A percentile compares a stretch with the other conserved stretches of the same genome.
phyloP scores from a whole-genome alignment of 1,284 basidiomycete genomes.

The Heterobasidion parviporum region DNA sequence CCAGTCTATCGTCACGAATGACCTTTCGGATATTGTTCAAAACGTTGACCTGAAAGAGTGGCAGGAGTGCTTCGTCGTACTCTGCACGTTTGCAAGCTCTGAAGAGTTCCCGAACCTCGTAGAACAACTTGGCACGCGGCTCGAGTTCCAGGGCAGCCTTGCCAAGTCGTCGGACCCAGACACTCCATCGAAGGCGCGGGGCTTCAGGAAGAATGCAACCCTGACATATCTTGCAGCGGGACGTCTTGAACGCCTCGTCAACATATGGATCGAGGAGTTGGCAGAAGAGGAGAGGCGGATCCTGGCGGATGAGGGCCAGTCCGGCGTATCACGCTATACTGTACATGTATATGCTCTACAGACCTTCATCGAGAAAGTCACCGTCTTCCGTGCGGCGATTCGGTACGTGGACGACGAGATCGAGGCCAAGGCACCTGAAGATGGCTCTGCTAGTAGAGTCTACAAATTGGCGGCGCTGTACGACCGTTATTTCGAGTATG shows the following conservation, averaged over 20 bases:
- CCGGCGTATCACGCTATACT: constrained; percentile 62
- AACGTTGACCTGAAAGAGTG: constrained; percentile 94
- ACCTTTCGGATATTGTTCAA: constrained; percentile 89
- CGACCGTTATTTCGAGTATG: constrained; percentile 94
- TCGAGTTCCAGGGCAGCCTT: constrained; percentile 77
- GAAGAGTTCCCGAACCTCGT: constrained; percentile 84
- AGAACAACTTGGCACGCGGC: constrained; percentile 86
- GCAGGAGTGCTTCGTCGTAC: constrained; percentile 95
- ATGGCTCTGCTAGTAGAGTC: constrained; percentile 43
- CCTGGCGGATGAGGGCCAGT: constrained; percentile 34
- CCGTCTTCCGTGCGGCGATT: constrained; percentile 88
- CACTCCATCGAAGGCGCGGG: constrained; percentile 31
- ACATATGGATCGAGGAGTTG: constrained; percentile 92
- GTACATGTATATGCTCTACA: constrained; percentile 87
- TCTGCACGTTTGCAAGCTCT: constrained; percentile 88
- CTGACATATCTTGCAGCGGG: constrained; percentile 90
- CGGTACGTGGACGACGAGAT: constrained; percentile 84
- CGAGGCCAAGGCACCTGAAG: constrained; percentile 19
- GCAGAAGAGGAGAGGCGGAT: constrained; percentile 72
- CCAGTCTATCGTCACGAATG: constrained; percentile 92
- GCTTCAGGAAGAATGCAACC: constrained; percentile 83
- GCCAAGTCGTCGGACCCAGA: constrained; percentile 36
- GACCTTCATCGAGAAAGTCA: constrained; percentile 95
- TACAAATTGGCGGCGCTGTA: constrained; percentile 87
- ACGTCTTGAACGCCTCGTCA: constrained; percentile 82